Base-by-base conservation (phyloP, 495 filamentous ascomycete genomes). In the Penicillium macrosclerotiorum region DNA sequence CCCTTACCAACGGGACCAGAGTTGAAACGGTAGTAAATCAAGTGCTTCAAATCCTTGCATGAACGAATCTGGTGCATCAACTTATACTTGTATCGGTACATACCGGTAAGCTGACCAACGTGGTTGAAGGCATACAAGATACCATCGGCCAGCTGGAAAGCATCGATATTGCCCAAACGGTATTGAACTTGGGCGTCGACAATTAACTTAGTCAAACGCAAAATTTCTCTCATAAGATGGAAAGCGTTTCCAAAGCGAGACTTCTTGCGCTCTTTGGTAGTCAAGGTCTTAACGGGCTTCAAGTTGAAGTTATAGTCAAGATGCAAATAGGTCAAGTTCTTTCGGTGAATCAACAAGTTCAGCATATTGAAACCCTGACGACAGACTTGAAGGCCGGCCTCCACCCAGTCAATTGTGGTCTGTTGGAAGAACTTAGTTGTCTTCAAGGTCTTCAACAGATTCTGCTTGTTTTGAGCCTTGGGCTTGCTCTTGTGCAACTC, bases 11-110 rank as follows among this genome's bases (percentile, higher is more conserved):
- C 94, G 17, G 94, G 88, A 0, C 92, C 93, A 25, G 91, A 92
- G 66, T 99, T 99, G 74, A 99, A 99, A 11, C 94, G 88, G 65
- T 99, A 96, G 73, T 99, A 99, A 51, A 99, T 96, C 39, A 99
- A 65, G 81, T 99, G 94, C 80, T 99, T 99, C 59, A 99, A 70
- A 70, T 99, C 94, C 64, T 99, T 99, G 74, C 94, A 99, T 2
- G 94, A 93, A 36, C 94, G 90, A 57, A 99, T 97, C 69, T 99
- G 94, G 65, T 99, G 94, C 94, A 99, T 99, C 26, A 99, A 79
- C 75, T 99, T 99, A 74, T 99, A 99, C 77, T 99, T 99, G 81
- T 99, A 99, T 20, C 94, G 88, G 71, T 99, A 99, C 94, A 99
- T 99, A 58, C 94, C 94, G 19, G 94, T 99, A 40, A 99, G 74